A percentile compares a stretch with the other conserved stretches of the same genome.
Evolutionary conservation across 441 rosid genomes (phyloP).

Genomic region (Erodium texanum): DNA sequence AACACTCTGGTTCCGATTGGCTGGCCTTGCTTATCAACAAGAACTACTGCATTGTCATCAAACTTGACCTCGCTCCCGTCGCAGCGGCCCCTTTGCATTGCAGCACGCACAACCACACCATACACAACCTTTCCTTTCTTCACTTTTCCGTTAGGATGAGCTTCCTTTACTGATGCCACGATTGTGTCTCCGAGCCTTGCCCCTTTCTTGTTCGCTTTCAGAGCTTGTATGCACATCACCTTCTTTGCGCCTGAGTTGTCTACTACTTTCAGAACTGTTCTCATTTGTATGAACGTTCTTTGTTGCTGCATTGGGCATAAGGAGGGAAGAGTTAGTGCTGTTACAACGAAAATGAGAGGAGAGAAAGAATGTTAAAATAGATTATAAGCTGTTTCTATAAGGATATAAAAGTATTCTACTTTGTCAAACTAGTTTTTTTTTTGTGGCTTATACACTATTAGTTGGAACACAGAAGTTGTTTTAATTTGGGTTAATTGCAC

Average conservation of each 20-base stretch:
- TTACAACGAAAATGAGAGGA: too few relatives aligned
- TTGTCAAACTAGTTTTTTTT: too few relatives aligned
- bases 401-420: too few relatives aligned
- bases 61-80: constrained; percentile 89
- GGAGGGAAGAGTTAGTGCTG: not conserved
- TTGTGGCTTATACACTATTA: too few relatives aligned
- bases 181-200: constrained; percentile 82
- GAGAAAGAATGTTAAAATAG: too few relatives aligned
- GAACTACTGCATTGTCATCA: constrained; percentile 87
- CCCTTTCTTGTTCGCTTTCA: constrained; percentile 58
- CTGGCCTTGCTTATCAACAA: constrained; percentile 66
- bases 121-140: constrained; percentile 83
- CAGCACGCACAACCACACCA: constrained; percentile 84
- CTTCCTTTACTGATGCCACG: constrained; percentile 83
- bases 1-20: constrained; percentile 79
- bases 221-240: constrained; percentile 85
- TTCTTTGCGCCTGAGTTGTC: constrained; percentile 90
- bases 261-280: constrained; percentile 74
- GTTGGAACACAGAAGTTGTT: too few relatives aligned
- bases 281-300: constrained; percentile 88
- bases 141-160: constrained; percentile 82
- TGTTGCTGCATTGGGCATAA: constrained; percentile 33
- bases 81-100: constrained; percentile 76
- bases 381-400: too few relatives aligned
- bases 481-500: too few relatives aligned